These are phyloP conservation scores for Pezicula rhizophila DNA, from an alignment of 2,329 filamentous ascomycete species.

Conservation along the genomic window DNA sequence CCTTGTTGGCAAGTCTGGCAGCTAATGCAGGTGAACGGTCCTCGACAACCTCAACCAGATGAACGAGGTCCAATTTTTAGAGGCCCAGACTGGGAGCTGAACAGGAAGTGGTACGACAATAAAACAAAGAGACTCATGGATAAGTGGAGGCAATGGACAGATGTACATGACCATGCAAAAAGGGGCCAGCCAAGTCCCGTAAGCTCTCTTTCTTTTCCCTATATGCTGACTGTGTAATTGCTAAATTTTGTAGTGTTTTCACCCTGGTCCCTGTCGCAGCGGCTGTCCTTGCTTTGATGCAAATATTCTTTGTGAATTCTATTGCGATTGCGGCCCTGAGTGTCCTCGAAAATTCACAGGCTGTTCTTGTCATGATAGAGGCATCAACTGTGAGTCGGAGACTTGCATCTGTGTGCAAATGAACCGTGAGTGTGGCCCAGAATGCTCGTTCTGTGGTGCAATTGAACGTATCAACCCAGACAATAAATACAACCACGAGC, in stretches of 20 bases:
- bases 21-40: neutral
- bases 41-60: slow-evolving; percentile 11
- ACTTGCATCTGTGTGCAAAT: slow-evolving; percentile 67
- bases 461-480: slow-evolving; percentile 60
- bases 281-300: slow-evolving; percentile 57
- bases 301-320: slow-evolving; percentile 65
- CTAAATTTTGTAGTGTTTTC: slow-evolving; percentile 49
- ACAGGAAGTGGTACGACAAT: slow-evolving; percentile 24
- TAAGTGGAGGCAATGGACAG: slow-evolving; percentile 19
- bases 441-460: slow-evolving; percentile 67
- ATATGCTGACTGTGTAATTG: slow-evolving; percentile 46
- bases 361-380: slow-evolving; percentile 55
- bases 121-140: slow-evolving; percentile 14
- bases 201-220: slow-evolving; percentile 47
- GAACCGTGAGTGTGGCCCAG: slow-evolving; percentile 75
- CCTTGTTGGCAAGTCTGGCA: slow-evolving; percentile 22
- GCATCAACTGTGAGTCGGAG: slow-evolving; percentile 51
- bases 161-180: slow-evolving; percentile 22
- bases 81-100: neutral
- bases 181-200: slow-evolving; percentile 38
- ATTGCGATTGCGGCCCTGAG: slow-evolving; percentile 57
- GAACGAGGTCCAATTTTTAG: neutral
- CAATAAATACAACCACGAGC: slow-evolving; percentile 53
- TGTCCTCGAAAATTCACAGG: slow-evolving; percentile 62
- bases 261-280: slow-evolving; percentile 60